Evolutionary conservation across 2,329 filamentous ascomycete genomes (phyloP), one percentile per base, ranked within the genome.

Genomic region (Pseudogymnoascus sp.): DNA sequence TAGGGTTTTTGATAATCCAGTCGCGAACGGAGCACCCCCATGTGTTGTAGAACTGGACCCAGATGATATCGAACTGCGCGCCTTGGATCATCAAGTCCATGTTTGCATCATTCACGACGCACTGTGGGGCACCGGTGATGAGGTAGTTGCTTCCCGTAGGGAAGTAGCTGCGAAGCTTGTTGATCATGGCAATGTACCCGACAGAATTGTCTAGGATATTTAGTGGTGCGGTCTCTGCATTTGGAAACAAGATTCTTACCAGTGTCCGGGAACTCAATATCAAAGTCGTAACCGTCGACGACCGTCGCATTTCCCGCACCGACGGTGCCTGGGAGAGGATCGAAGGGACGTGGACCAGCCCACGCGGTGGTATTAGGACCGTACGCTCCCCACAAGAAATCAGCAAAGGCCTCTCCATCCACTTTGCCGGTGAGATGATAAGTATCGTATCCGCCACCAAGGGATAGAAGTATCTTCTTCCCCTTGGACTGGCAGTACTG

Each of bases 391-490:
- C 76, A 79, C 10, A 79, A 68, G 42, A 77, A 69, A 61, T 72
- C 68, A 4, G 73, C 73, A 45, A 79, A 72, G 51, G 68, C 70
- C 8, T 69, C 69, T 7, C 77, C 77, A 60, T 76, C 75, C 2
- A 69, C 65, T 3, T 67, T 67, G 39, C 75, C 76, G 1, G 71
- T 74, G 31, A 78, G 71, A 64, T 78, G 73, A 65, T 77, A 77
- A 26, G 42, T 47, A 47, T 60, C 62, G 5, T 16, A 7, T 5
- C 66, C 64, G 18, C 70, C 75, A 62, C 77, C 77, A 8, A 79
- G 67, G 5, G 77, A 78, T 1, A 79, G 69, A 1, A 79, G 57
- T 42, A 79, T 70, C 67, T 77, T 79, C 71, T 77, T 78, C 39
- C 71, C 71, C 47, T 69, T 71, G 1, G 66, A 69, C 40, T 78